Base-by-base conservation (phyloP, 1,284 basidiomycete species). In the Cutaneotrichosporon sp. region DNA sequence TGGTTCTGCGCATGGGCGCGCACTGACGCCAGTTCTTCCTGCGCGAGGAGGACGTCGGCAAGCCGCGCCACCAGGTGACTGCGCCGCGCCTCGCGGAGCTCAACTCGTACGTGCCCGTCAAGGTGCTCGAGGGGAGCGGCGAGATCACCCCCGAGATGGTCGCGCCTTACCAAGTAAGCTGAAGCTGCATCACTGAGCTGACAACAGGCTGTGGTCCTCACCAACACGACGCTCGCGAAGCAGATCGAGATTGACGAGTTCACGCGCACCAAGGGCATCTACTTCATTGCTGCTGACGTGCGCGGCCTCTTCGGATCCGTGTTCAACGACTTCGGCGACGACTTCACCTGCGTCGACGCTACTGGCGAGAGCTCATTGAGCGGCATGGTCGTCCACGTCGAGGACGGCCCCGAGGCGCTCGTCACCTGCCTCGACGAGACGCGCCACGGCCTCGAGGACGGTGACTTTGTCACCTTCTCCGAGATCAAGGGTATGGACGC, bases 351-450 rank as follows among this genome's bases (percentile, higher is more conserved):
- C 74, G 91, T 95, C 38, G 97, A 99, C 76, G 87, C 94, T 8
- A 97, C 91, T 18, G 97, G 97, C 51, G 97, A 99, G 80, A 89
- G 93, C 73, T 90, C 95, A 11, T 83, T 97, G 59, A 86, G 86
- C 8, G 97, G 97, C 34, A 99, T 99, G 93, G 89, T 99, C 63
- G 94, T 95, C 16, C 91, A 91, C 55, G 86, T 97, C 29, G 88
- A 87, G 60, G 89, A 91, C 82, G 89, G 89, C 67, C 82, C 84
- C 36, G 93, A 98, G 57, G 95, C 90, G 22, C 81, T 99, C 18
- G 97, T 99, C 6, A 97, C 97, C 11, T 97, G 95, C 75, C 82
- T 98, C 63, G 97, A 99, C 72, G 97, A 99, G 82, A 92, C 95
- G 6, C 87, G 97, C 62, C 97, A 99, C 77, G 97, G 97, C 31